Base-by-base conservation (phyloP, 2,329 filamentous ascomycete genomes). In the Dothideomycetidae sp. region DNA sequence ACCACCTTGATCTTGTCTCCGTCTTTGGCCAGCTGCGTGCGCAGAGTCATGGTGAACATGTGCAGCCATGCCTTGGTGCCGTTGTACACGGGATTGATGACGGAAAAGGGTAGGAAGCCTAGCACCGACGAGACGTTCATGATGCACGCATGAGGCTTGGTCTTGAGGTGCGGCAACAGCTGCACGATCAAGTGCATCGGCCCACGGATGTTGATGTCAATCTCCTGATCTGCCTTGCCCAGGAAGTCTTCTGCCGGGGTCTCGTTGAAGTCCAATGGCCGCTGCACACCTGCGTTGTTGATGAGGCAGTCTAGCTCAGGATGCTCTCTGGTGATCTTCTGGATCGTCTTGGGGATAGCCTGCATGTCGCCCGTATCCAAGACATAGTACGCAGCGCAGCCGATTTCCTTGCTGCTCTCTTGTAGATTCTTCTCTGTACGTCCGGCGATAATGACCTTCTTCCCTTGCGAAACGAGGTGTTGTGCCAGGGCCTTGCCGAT, bases 41-140 rank as follows among this genome's bases (percentile, higher is more conserved):
- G 57, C 15, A 75, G 46, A 31, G 67, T 70, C 61, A 73, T 64
- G 16, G 55, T 65, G 61, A 64, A 73, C 50, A 66, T 73, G 46
- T 73, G 69, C 28, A 71, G 26, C 65, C 63, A 75, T 0, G 69
- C 66, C 46, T 75, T 76, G 2, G 68, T 73, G 2, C 64, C 70
- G 47, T 71, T 71, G 52, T 75, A 75, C 1, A 73, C 64, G 0
- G 68, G 70, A 45, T 71, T 75, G 44, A 72, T 61, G 40, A 72
- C 54, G 2, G 56, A 61, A 40, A 65, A 63, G 0, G 71, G 70
- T 0, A 67, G 52, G 42, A 63, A 73, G 3, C 64, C 71, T 1
- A 75, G 57, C 0, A 68, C 57, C 5, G 63, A 70, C 1, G 64
- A 67, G 1, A 74, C 62, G 43, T 74, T 74, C 49, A 73, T 60